Percentiles rank a stretch among this genome's conserved stretches.
Evolutionary conservation across 192 early-diverging fungal genomes (phyloP).

Genomic region (Phycomyces nitens): DNA sequence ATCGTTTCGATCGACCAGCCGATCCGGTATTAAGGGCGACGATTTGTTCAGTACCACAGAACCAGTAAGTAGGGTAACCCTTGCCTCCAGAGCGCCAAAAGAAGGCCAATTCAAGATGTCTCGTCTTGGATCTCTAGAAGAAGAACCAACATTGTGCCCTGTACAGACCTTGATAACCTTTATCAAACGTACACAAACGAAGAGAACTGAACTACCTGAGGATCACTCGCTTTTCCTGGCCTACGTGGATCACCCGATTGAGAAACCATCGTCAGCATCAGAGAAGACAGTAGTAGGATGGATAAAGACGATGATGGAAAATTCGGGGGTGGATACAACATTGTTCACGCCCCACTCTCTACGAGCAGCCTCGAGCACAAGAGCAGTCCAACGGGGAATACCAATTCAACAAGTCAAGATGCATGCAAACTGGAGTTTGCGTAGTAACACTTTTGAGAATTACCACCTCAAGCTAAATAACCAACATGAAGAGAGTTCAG

Average conservation of each 20-base stretch:
- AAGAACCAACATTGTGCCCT: not conserved
- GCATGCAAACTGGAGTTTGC: not conserved
- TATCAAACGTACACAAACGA: not conserved
- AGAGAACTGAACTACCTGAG: not conserved
- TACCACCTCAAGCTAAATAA: too few species aligned
- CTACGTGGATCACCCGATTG: not conserved
- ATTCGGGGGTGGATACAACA: not conserved
- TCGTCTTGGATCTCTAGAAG: not conserved
- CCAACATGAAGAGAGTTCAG: too few species aligned
- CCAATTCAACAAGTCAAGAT: conserved; percentile 1
- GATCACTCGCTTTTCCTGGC: conserved; percentile 1
- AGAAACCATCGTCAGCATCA: not conserved
- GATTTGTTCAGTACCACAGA: too few species aligned
- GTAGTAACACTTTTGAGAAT: too few species aligned
- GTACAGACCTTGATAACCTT: not conserved
- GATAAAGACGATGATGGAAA: not conserved
- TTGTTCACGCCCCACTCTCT: not conserved
- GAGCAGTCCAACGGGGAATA: not conserved
- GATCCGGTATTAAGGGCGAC: too few species aligned
- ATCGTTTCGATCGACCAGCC: not conserved
- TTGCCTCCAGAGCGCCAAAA: conserved; percentile 1
- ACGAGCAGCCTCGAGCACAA: conserved; percentile 2
- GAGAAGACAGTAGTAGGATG: not conserved
- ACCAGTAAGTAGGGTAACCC: not conserved
- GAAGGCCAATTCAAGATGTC: not conserved